Conservation (phyloP, 768 basidiomycete genomes). For the Hericium alpestre region DNA sequence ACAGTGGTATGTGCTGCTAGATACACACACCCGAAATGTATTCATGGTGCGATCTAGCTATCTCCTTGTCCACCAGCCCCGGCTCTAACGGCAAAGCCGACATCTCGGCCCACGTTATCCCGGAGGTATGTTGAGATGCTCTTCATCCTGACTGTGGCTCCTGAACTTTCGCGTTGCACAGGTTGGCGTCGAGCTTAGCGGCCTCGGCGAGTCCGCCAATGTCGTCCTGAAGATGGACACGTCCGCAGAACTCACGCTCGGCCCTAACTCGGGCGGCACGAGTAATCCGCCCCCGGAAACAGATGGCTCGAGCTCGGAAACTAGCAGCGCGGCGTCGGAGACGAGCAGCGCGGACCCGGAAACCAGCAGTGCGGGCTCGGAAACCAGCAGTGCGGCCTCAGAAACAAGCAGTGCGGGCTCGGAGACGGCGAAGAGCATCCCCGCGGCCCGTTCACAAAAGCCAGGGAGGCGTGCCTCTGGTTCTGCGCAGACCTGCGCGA, state of each 20-base stretch:
- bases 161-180: neutral
- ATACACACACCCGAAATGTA: neutral
- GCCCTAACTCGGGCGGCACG: neutral
- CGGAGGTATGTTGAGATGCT: neutral
- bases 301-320: neutral
- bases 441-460: neutral
- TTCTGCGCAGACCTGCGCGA: neutral
- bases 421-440: neutral
- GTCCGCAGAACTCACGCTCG: neutral
- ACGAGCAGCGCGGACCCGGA: neutral
- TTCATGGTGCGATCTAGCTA: neutral
- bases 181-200: neutral
- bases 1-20: neutral
- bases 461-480: neutral
- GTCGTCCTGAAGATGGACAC: neutral
- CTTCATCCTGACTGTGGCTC: neutral
- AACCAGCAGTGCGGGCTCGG: neutral
- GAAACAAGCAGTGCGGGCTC: neutral
- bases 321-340: neutral
- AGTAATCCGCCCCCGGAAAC: neutral
- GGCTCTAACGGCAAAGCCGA: neutral
- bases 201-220: neutral
- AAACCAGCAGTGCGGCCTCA: neutral
- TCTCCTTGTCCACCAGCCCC: neutral
- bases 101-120: neutral